These are phyloP conservation scores for Umbelopsis ramanniana DNA, from an alignment of 192 early-diverging fungal species.

Conservation along the genomic window DNA sequence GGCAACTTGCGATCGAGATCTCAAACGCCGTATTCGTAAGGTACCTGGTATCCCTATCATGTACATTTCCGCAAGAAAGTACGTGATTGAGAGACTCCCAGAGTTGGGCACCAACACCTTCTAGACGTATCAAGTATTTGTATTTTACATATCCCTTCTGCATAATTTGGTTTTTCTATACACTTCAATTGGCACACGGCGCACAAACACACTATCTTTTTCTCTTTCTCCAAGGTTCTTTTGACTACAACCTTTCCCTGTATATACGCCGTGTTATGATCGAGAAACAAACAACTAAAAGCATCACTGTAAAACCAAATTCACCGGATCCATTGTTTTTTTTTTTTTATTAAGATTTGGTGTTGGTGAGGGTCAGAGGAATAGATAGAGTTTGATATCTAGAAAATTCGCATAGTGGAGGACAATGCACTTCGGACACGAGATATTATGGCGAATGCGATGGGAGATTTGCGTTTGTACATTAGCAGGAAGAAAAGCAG, in stretches of 20 bases:
- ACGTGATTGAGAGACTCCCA: conserved; percentile 92
- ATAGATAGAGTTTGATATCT: no score
- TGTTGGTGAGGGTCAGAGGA: no score
- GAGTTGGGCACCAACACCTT: conserved; percentile 57
- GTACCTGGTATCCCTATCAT: conserved; percentile 97
- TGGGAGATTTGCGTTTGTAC: conserved; percentile 22
- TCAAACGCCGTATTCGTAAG: conserved; percentile 94
- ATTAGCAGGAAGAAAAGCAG: conserved; percentile 5
- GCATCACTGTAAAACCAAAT: background rate
- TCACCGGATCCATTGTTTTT: no score
- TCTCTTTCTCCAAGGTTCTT: conserved; percentile 1
- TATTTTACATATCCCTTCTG: conserved; percentile 20
- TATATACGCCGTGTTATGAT: conserved; percentile 19
- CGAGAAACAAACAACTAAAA: conserved; percentile 5
- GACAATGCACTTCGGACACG: background rate
- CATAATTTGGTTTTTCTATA: conserved; percentile 9
- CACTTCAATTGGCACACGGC: background rate
- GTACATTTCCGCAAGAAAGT: conserved; percentile 91
- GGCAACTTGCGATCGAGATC: conserved; percentile 96
- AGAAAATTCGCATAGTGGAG: background rate
- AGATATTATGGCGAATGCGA: conserved; percentile 18
- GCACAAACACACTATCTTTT: background rate
- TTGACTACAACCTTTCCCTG: background rate
- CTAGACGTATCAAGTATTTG: conserved; percentile 26
- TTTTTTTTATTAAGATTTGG: no score